phyloP scores from a whole-genome alignment of 352 stramenopile genomes.

The Elongisporangium anandrum region DNA sequence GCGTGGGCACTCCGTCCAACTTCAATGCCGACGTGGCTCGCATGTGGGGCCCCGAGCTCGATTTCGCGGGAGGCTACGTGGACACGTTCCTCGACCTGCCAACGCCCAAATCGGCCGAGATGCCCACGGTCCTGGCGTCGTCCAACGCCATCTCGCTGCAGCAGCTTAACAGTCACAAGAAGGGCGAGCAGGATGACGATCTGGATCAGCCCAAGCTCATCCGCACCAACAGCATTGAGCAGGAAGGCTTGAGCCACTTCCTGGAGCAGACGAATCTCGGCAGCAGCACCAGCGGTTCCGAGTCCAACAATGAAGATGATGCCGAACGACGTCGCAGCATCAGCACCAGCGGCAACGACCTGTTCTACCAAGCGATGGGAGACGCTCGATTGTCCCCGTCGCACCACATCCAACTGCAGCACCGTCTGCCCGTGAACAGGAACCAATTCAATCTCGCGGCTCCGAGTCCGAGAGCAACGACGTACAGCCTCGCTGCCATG shows the following conservation, averaged over 20 bases:
- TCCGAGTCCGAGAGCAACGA: background rate
- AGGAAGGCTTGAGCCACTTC: constrained; percentile 73
- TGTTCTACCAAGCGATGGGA: background rate
- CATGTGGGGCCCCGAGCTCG: constrained; percentile 63
- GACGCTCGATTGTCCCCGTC: background rate
- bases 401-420: background rate
- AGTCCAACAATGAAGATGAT: background rate
- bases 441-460: background rate
- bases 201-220: constrained; percentile 54
- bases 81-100: constrained; percentile 76
- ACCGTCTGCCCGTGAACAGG: background rate
- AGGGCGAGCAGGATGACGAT: constrained; percentile 8
- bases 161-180: background rate
- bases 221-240: constrained; percentile 64
- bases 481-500: constrained; percentile 17
- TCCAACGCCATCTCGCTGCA: constrained; percentile 1
- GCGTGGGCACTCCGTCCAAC: constrained; percentile 68
- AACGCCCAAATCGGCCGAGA: constrained; percentile 53
- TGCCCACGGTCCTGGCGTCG: constrained; percentile 20
- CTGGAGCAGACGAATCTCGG: constrained; percentile 62
- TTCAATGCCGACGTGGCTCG: constrained; percentile 38
- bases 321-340: background rate
- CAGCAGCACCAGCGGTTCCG: constrained; percentile 6
- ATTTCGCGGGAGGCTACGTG: constrained; percentile 44
- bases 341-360: background rate